Conservation (phyloP, 2,329 filamentous ascomycete genomes). For the Diaporthe helianthi region DNA sequence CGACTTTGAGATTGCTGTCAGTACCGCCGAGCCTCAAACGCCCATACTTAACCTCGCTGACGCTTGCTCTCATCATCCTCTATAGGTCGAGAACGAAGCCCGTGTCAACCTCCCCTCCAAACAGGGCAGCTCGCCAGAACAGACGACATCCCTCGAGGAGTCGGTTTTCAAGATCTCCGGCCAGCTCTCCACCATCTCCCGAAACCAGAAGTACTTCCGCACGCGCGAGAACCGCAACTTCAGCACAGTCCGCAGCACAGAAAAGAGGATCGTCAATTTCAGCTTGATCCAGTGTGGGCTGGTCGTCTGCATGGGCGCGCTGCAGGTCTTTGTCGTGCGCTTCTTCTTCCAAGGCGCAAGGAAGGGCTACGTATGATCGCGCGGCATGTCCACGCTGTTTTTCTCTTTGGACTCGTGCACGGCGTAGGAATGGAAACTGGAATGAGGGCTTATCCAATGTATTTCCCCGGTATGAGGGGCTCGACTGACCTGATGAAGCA, state of each 20-base stretch:
- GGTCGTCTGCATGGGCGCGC: constrained; percentile 91
- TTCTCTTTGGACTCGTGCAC: constrained; percentile 35
- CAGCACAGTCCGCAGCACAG: constrained; percentile 95
- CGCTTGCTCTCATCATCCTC: constrained; percentile 23
- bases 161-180: constrained; percentile 94
- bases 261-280: constrained; percentile 96
- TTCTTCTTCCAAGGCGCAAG: constrained; percentile 95
- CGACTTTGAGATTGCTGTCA: constrained; percentile 94
- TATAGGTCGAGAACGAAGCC: constrained; percentile 87
- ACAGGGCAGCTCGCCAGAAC: constrained; percentile 86
- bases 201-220: constrained; percentile 99
- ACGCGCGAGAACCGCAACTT: constrained; percentile 99
- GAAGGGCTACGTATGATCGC: constrained; percentile 72
- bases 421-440: constrained; percentile 36
- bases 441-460: constrained; percentile 9
- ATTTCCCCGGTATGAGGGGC: constrained; percentile 5
- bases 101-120: constrained; percentile 85
- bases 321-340: constrained; percentile 96
- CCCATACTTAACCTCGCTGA: constrained; percentile 10
- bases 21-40: constrained; percentile 42
- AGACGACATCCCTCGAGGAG: constrained; percentile 88
- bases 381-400: constrained; percentile 13
- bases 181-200: constrained; percentile 89
- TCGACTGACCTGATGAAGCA: constrained; percentile 36
- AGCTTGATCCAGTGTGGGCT: constrained; percentile 90